These are phyloP conservation scores for Adansonia rubrostipa DNA, from an alignment of 441 rosid species.

Conservation along the genomic window DNA sequence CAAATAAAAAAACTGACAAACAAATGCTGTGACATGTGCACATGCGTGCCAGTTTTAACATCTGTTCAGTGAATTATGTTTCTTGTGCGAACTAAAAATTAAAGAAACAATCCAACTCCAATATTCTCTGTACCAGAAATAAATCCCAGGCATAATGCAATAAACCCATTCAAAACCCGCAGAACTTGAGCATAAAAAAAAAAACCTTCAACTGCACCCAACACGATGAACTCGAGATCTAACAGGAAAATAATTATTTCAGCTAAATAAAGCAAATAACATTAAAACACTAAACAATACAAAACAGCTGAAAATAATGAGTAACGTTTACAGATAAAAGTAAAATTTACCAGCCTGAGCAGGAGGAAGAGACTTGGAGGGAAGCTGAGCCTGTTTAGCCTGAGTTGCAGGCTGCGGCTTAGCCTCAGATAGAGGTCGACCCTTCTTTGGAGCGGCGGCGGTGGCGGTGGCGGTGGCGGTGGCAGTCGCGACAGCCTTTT, in stretches of 20 bases:
- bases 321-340: too few species aligned
- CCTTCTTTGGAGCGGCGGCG: constrained; percentile 23
- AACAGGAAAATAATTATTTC: background rate
- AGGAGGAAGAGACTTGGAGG: constrained; percentile 41
- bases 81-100: background rate
- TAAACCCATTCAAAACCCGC: background rate
- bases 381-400: constrained; percentile 25
- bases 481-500: constrained; percentile 13
- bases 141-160: background rate
- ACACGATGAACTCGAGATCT: background rate
- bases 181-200: background rate
- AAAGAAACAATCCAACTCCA: background rate
- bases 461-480: background rate
- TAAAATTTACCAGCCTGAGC: constrained; percentile 34
- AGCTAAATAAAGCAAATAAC: background rate
- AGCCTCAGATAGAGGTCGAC: constrained; percentile 13
- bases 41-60: background rate
- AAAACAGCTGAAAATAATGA: background rate
- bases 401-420: constrained; percentile 22
- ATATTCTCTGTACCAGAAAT: background rate
- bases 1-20: background rate
- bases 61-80: background rate
- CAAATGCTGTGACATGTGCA: background rate
- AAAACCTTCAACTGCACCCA: background rate
- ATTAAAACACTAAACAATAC: background rate